Base-by-base conservation (phyloP, 257 asterid species). In the Solanum chmielewskii region DNA sequence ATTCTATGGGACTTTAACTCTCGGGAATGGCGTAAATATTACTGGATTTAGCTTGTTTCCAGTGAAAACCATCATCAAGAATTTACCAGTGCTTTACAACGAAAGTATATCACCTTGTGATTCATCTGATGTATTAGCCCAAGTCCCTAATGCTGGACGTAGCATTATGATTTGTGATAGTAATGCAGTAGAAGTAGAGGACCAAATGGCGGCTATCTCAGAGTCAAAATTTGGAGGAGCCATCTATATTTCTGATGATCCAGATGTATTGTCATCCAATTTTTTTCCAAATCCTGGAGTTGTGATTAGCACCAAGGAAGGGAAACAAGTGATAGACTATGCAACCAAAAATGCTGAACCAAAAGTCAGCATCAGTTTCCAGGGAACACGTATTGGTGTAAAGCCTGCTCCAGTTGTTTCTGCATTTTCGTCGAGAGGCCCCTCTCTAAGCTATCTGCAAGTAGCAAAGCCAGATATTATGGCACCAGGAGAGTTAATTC, bases 31-130 rank as follows among this genome's bases (percentile, higher is more conserved):
- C 21, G 5, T 80, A 80, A 80, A 49, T n/a, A 16, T 80, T 49
- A 29, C 69, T 9, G 85, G 85, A 80, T 80, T 80, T 80, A 80
- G 85, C 85, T 80, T 80, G 29, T 80, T 80, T 80, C 85, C 85
- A 18, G 85, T 80, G 85, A 49, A 21, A 47, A 47, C 45, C 29
- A 80, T 47, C 44, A 47, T 80, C 69, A 29, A 47, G 44, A 64
- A 80, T 29, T 33, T 47, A 0, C 69, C 44, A 9, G 20, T 80
- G 20, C 20, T 80, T 80, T 16, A 80, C 44, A 80, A 47, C 7
- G 85, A 18, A 80, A 80, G 68, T 18, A 9, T 49, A 80, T 80
- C 85, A 29, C 27, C 69, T 29, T 80, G 85, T 49, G 85, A 80
- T 80, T 80, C 85, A 80, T 80, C 85, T 80, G 4, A 29, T 3